Evolutionary conservation across 495 filamentous ascomycete genomes (phyloP).

Genomic region (Hypoxylon perforatum): DNA sequence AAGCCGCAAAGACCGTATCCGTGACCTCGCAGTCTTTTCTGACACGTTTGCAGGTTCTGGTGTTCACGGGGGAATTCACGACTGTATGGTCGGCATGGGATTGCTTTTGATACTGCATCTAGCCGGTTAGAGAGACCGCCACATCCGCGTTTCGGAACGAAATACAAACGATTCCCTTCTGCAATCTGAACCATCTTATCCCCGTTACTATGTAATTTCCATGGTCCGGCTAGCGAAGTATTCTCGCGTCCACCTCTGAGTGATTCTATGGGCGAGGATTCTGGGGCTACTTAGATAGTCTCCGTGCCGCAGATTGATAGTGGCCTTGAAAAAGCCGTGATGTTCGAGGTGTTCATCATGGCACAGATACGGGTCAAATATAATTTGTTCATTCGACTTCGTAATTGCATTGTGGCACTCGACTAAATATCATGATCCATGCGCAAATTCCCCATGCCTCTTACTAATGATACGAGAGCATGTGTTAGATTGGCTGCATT

Average conservation of each 20-base stretch:
- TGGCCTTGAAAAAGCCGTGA: constrained; percentile 90
- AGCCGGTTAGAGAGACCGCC: constrained; percentile 47
- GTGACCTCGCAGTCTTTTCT: constrained; percentile 20
- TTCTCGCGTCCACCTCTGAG: constrained; percentile 59
- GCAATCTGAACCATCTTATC: constrained; percentile 20
- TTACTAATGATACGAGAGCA: too few species aligned
- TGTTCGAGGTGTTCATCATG: constrained; percentile 75
- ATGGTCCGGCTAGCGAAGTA: constrained; percentile 60
- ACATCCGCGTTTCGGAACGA: constrained; percentile 39
- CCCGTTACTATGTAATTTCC: constrained; percentile 17
- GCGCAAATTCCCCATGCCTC: too few species aligned
- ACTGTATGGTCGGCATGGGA: constrained; percentile 48
- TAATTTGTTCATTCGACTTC: constrained; percentile 28
- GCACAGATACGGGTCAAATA: constrained; percentile 99
- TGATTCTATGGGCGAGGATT: constrained; percentile 61
- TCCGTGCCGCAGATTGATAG: constrained; percentile 64
- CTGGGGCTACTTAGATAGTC: constrained; percentile 65
- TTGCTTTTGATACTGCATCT: constrained; percentile 49
- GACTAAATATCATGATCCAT: background rate
- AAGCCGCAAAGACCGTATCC: constrained; percentile 14
- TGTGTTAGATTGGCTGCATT: too few species aligned
- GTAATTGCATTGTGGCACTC: background rate
- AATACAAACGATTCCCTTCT: constrained; percentile 49
- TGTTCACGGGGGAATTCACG: constrained; percentile 45
- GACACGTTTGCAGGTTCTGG: constrained; percentile 29